phyloP scores from a whole-genome alignment of 106 monocot species.

The Apostasia shenzhenica region DNA sequence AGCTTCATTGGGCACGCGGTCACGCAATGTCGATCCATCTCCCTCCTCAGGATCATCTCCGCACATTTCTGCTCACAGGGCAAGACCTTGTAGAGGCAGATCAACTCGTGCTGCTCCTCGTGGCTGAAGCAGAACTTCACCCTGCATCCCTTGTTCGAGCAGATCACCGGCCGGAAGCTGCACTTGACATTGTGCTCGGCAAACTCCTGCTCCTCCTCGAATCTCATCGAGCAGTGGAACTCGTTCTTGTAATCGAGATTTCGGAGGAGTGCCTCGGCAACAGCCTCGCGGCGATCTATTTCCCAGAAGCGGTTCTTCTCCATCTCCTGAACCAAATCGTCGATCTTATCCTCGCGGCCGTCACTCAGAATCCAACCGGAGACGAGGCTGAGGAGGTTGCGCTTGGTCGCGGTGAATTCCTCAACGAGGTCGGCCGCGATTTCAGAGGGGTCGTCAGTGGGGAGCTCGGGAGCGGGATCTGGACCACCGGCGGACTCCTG shows the following conservation, averaged over 20 bases:
- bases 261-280: constrained; percentile 29
- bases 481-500: background rate
- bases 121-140: constrained; percentile 23
- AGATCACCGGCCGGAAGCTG: constrained; percentile 28
- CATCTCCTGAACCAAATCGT: constrained; percentile 62
- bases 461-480: background rate
- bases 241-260: constrained; percentile 44
- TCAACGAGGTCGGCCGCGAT: constrained; percentile 37
- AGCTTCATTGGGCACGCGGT: constrained; percentile 62
- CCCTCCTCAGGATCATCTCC: constrained; percentile 33
- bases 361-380: constrained; percentile 70
- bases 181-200: constrained; percentile 26
- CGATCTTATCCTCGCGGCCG: constrained; percentile 63
- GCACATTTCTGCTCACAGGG: constrained; percentile 51
- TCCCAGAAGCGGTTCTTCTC: constrained; percentile 49
- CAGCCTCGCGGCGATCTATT: constrained; percentile 30
- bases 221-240: constrained; percentile 33
- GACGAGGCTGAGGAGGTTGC: constrained; percentile 34
- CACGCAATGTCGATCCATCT: constrained; percentile 76
- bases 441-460: constrained; percentile 22
- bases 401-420: constrained; percentile 32
- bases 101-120: constrained; percentile 29
- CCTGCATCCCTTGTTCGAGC: constrained; percentile 43
- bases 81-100: constrained; percentile 42
- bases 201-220: constrained; percentile 12